These are phyloP conservation scores for Cladosporium velox DNA, from an alignment of 2,329 filamentous ascomycete species.

Conservation along the genomic window DNA sequence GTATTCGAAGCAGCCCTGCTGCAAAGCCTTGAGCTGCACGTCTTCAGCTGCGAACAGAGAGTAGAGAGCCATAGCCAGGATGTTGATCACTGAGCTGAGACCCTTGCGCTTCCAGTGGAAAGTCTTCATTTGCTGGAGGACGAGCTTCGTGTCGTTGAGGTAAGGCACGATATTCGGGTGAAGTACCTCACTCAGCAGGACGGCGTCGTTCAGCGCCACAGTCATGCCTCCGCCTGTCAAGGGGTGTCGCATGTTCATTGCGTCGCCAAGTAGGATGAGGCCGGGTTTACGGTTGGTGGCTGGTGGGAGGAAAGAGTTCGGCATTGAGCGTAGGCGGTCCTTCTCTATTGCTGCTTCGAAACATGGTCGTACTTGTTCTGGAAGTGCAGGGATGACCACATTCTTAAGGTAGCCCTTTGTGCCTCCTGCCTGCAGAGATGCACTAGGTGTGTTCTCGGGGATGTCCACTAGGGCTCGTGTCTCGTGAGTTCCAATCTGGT, in stretches of 20 bases:
- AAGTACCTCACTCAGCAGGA: conserved; percentile 74
- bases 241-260: conserved; percentile 99
- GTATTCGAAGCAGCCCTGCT: conserved; percentile 89
- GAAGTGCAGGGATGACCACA: conserved; percentile 76
- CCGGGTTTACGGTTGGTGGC: conserved; percentile 70
- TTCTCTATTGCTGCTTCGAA: conserved; percentile 75
- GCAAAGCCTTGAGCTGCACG: conserved; percentile 73
- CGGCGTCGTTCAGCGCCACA: conserved; percentile 89
- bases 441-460: conserved; percentile 73
- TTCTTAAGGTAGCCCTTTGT: conserved; percentile 82
- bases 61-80: conserved; percentile 94
- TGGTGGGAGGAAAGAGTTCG: conserved; percentile 89
- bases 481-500: conserved; percentile 95
- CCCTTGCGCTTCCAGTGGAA: conserved; percentile 90
- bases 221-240: conserved; percentile 98
- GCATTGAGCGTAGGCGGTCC: conserved; percentile 85
- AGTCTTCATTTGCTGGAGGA: conserved; percentile 67
- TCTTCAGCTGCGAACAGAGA: conserved; percentile 85
- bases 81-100: conserved; percentile 87
- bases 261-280: conserved; percentile 83
- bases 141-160: conserved; percentile 66
- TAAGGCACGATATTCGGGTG: conserved; percentile 67
- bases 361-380: conserved; percentile 68
- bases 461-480: conserved; percentile 89
- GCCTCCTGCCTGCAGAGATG: conserved; percentile 72